Evolutionary conservation across 208 protist species (phyloP).

Genomic region (Leishmania guyanensis): DNA sequence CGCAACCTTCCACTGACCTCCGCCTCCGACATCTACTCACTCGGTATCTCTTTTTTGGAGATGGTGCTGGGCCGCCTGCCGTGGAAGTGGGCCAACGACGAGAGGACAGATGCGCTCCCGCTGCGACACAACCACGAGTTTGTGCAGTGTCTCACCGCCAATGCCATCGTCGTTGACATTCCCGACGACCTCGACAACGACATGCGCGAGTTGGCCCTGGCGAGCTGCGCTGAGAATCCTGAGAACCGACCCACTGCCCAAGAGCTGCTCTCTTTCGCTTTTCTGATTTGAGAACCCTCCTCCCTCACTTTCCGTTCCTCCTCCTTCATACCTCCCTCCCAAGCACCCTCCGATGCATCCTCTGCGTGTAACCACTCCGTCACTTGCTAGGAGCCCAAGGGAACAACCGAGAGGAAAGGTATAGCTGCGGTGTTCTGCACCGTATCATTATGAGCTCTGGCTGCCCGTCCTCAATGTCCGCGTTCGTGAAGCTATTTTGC

Average conservation of each 20-base stretch:
- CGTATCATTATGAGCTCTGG: not conserved
- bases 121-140: slow-evolving; percentile 55
- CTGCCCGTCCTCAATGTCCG: slow-evolving; percentile 7
- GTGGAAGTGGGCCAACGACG: slow-evolving; percentile 55
- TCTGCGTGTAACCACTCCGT: not conserved
- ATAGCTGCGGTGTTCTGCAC: not conserved
- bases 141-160: slow-evolving; percentile 58
- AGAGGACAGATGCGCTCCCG: slow-evolving; percentile 37
- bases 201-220: slow-evolving; percentile 45
- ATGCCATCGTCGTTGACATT: slow-evolving; percentile 56
- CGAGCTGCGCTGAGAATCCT: slow-evolving; percentile 58
- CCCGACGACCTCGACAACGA: slow-evolving; percentile 60
- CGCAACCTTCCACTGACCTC: slow-evolving; percentile 51
- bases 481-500: slow-evolving; percentile 3
- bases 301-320: not conserved
- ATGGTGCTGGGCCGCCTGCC: slow-evolving; percentile 77
- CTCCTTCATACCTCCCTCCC: not conserved
- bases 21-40: slow-evolving; percentile 81
- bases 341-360: not conserved
- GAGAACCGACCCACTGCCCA: slow-evolving; percentile 55
- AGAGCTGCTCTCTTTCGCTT: slow-evolving; percentile 58
- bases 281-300: slow-evolving; percentile 37
- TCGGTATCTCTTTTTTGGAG: slow-evolving; percentile 79
- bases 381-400: not conserved
- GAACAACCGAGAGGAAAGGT: not conserved